phyloP scores from a whole-genome alignment of 495 filamentous ascomycete genomes.

The Jackrogersella minutella region DNA sequence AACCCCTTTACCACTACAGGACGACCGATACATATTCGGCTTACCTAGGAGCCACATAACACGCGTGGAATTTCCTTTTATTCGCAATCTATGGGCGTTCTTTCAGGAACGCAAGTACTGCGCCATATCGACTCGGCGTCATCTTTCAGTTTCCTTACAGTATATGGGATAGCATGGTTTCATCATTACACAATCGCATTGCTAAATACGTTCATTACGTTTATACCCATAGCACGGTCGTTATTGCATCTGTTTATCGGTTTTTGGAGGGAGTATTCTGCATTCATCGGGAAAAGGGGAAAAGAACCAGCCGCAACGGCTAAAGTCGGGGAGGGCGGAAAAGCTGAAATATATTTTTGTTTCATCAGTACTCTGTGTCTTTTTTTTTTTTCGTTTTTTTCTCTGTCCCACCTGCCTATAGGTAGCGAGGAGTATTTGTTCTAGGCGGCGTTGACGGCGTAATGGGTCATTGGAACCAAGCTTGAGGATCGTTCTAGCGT shows the following conservation, averaged over 20 bases:
- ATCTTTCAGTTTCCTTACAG: constrained; percentile 6
- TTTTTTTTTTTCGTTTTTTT: constrained; percentile 1
- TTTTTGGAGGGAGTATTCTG: constrained; percentile 1
- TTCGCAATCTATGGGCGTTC: neutral
- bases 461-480: neutral
- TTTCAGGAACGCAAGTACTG: neutral
- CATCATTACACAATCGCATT: neutral
- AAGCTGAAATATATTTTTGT: neutral
- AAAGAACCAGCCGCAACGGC: neutral
- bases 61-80: neutral
- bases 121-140: neutral
- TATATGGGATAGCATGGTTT: neutral
- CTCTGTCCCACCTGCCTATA: neutral
- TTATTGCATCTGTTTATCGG: constrained; percentile 28
- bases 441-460: neutral
- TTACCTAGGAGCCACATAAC: neutral
- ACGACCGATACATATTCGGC: neutral
- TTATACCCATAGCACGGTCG: constrained; percentile 36
- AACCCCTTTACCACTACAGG: neutral
- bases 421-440: neutral
- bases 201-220: constrained; percentile 16
- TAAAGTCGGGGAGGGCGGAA: neutral
- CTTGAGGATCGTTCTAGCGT: neutral
- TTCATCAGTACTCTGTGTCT: neutral
- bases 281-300: constrained; percentile 11